Evolutionary conservation across 768 basidiomycete species (phyloP).

Genomic region (Kwoniella pini): DNA sequence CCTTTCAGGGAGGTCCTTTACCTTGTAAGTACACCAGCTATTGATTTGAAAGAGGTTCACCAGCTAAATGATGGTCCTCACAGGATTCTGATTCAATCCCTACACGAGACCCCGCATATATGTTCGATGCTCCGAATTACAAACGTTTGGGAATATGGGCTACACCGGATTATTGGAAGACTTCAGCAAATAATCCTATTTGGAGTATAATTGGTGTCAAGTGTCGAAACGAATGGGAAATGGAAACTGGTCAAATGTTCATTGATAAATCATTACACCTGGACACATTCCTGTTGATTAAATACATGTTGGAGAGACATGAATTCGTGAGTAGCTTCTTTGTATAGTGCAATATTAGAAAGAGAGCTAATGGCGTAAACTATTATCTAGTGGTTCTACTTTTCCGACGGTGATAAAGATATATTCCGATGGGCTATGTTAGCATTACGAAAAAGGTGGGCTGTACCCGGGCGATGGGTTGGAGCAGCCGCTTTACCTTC

Average conservation of each 20-base stretch:
- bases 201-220: conserved; percentile 57
- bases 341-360: background rate
- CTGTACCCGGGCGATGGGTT: conserved; percentile 57
- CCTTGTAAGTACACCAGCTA: conserved; percentile 42
- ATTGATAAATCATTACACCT: conserved; percentile 57
- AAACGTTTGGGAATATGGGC: conserved; percentile 53
- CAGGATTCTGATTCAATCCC: conserved; percentile 53
- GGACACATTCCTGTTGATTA: conserved; percentile 53
- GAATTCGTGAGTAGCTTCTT: conserved; percentile 43
- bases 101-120: conserved; percentile 50
- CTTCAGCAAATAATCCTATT: conserved; percentile 53
- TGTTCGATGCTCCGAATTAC: conserved; percentile 57
- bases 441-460: conserved; percentile 58
- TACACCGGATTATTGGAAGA: conserved; percentile 58
- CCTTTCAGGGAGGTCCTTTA: conserved; percentile 56
- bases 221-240: conserved; percentile 58
- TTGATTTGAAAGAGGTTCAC: background rate
- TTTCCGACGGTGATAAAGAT: conserved; percentile 57
- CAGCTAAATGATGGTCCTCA: background rate
- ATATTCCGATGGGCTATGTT: conserved; percentile 56
- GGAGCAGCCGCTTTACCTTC: conserved; percentile 55
- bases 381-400: conserved; percentile 54
- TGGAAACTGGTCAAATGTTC: conserved; percentile 58
- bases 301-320: conserved; percentile 53
- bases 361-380: background rate